Conservation (phyloP, 176 grass and related monocot species). For the Luzula sylvatica region DNA sequence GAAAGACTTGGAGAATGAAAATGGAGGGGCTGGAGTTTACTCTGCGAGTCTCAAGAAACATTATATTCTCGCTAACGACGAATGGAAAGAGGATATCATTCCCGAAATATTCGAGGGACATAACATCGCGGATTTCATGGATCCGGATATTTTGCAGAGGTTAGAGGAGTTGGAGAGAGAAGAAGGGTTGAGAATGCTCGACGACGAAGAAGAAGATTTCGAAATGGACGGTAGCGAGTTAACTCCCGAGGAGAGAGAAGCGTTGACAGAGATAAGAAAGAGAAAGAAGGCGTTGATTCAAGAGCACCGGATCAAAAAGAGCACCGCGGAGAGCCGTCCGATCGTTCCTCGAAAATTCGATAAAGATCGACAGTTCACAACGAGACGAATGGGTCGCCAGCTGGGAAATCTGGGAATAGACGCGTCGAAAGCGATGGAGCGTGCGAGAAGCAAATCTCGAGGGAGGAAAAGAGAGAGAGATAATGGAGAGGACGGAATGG, state of each 20-base stretch:
- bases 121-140: slow-evolving; percentile 39
- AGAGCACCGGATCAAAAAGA: slow-evolving; percentile 39
- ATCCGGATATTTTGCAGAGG: slow-evolving; percentile 36
- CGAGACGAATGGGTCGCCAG: slow-evolving; percentile 38
- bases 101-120: slow-evolving; percentile 48
- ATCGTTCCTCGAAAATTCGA: slow-evolving; percentile 44
- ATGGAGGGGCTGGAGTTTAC: slow-evolving; percentile 49
- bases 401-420: slow-evolving; percentile 32
- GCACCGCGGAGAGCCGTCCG: slow-evolving; percentile 44
- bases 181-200: slow-evolving; percentile 27
- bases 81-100: slow-evolving; percentile 43
- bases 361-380: slow-evolving; percentile 37
- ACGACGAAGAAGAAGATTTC: slow-evolving; percentile 22
- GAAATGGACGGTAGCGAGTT: slow-evolving; percentile 31
- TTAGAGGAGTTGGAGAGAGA: slow-evolving; percentile 39
- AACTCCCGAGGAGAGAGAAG: slow-evolving; percentile 19
- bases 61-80: slow-evolving; percentile 34
- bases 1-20: slow-evolving; percentile 42
- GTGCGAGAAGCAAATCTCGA: slow-evolving; percentile 21
- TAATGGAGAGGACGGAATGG: slow-evolving; percentile 26
- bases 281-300: slow-evolving; percentile 37
- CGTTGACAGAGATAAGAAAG: slow-evolving; percentile 28
- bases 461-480: slow-evolving; percentile 38
- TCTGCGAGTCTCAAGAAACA: slow-evolving; percentile 36
- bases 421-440: slow-evolving; percentile 23